Conservation (phyloP, 2,329 filamentous ascomycete genomes). For the Ramichloridium luteum region DNA sequence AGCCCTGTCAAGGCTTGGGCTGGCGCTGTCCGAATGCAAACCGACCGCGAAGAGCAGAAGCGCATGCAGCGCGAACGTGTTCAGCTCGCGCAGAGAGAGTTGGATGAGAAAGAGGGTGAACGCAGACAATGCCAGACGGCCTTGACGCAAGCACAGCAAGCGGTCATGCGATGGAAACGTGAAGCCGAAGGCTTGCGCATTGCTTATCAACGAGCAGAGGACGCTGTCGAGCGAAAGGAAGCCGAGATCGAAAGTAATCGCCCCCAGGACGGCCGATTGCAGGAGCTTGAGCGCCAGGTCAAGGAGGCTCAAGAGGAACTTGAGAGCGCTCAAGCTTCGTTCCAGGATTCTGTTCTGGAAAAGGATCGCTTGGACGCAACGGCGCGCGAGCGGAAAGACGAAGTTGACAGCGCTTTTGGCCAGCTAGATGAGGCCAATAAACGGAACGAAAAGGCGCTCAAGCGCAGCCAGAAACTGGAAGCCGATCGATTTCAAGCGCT, state of each 20-base stretch:
- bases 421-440: constrained; percentile 16
- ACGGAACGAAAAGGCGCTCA: constrained; percentile 22
- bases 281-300: constrained; percentile 38
- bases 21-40: constrained; percentile 47
- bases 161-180: constrained; percentile 39
- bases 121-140: constrained; percentile 37
- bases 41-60: constrained; percentile 21
- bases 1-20: constrained; percentile 42
- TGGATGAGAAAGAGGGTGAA: constrained; percentile 40
- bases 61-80: constrained; percentile 32
- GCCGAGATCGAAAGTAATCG: constrained; percentile 47
- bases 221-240: constrained; percentile 53
- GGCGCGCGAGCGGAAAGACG: constrained; percentile 20
- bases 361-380: constrained; percentile 32
- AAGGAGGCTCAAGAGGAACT: constrained; percentile 42
- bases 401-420: constrained; percentile 21
- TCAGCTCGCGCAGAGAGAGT: constrained; percentile 31
- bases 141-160: constrained; percentile 38
- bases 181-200: constrained; percentile 39
- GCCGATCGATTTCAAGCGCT: constrained; percentile 26
- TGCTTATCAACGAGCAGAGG: constrained; percentile 47
- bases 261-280: constrained; percentile 48
- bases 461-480: constrained; percentile 21
- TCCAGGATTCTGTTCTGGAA: constrained; percentile 36
- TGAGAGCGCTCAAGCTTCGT: constrained; percentile 31